Evolutionary conservation across 306 rosid species (phyloP), one percentile per base, ranked within the genome.

Genomic region (Gillenia trifoliata): DNA sequence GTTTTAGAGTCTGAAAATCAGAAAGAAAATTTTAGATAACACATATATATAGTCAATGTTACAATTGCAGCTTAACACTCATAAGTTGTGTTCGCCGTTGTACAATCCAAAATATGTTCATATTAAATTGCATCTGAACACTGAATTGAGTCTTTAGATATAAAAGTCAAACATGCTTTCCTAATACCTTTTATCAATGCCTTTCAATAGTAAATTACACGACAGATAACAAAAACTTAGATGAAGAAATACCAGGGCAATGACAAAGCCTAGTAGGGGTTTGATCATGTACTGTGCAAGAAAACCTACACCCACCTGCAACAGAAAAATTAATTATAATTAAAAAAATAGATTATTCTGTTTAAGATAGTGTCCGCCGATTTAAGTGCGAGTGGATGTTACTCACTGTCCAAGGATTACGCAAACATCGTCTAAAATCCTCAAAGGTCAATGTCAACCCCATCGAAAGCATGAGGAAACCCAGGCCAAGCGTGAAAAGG

Each of bases 381-480:
- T 38, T 41, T 25, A 52, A 69, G 52, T 26, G 23, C 8, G 63
- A 60, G 64, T 16, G 59, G 57, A 40, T 66, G 41, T 30, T 56
- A 65, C 78, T 87, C 72, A 91, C 98, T 59, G 94, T 90, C 98
- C 97, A 91, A 15, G 97, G 97, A 78, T 94, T 94, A 65, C 88
- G 88, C 76, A 93, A 77, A 80, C 98, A 93, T 63, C 94, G 85
- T 82, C 88, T 88, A 79, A 93, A 93, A 85, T 93, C 98, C 70
- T 93, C 91, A 78, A 93, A 93, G 41, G 94, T 91, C 87, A 93
- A 83, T 45, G 98, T 94, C 86, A 90, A 83, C 62, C 98, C 98
- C 98, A 94, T 91, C 4, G 97, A 94, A 65, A 94, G 90, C 97
- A 94, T 94, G 65, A 94, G 98, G 81, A 94, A 90, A 69, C 98